Evolutionary conservation across 1,139 yeast species (phyloP), one percentile per base, ranked within the genome.

Genomic region (Zygoascus meyerae): DNA sequence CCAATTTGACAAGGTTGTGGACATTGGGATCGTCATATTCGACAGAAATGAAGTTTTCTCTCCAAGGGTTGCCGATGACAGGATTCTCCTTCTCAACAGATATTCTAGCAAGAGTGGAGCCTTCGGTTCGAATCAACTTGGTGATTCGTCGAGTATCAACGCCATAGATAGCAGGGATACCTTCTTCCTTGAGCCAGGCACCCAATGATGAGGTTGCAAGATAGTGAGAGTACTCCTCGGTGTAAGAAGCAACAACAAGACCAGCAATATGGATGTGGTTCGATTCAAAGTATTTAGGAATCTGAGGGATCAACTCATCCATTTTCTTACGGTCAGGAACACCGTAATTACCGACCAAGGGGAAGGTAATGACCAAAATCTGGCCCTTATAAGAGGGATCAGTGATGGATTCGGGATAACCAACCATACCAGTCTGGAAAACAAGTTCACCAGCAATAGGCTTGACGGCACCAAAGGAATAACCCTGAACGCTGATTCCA

Each of bases 351-450:
- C 99, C 99, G 47, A 92, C 95, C 61, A 94, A 75, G 26, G 99
- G 98, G 68, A 81, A 90, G 50, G 99, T 94, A 68, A 94, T 85
- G 53, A 92, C 97, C 67, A 94, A 78, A 62, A 94, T 90, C 72
- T 94, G 99, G 55, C 98, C 98, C 65, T 86, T 94, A 68, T 94
- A 94, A 44, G 98, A 92, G 54, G 99, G 98, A 71, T 94, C 99
- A 45, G 98, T 90, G 66, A 94, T 79, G 52, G 97, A 83, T 70
- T 94, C 99, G 41, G 98, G 98, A 68, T 94, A 94, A 55, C 99
- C 99, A 59, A 92, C 98, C 98, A 94, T 94, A 74, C 98, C 98
- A 55, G 99, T 94, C 72, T 92, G 98, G 79, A 94, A 94, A 55
- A 94, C 99, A 64, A 92, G 79, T 73, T 94, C 99, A 76, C 99